Base-by-base conservation (phyloP, 2,329 filamentous ascomycete genomes). In the Pezicula radicicola region DNA sequence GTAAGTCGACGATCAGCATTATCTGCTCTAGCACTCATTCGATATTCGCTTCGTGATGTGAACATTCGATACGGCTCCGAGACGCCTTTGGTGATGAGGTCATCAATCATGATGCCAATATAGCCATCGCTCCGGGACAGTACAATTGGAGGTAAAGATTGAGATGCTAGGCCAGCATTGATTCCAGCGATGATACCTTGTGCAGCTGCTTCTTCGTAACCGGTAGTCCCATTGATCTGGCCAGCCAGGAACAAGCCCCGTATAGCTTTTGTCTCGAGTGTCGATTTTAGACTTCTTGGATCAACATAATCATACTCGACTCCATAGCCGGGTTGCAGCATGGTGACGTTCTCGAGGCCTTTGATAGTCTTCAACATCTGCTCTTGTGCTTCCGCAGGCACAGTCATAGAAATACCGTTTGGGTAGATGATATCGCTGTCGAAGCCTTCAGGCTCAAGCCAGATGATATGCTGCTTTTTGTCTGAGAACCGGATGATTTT, bases 251-350 rank as follows among this genome's bases (percentile, higher is more conserved):
- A 99, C 12, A 99, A 81, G 1, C 94, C 94, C 7, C 77, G 76
- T 56, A 99, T 96, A 19, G 87, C 80, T 70, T 97, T 99, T 1
- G 94, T 97, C 70, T 99, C 94, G 7, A 99, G 81, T 0, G 92
- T 94, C n/a, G 88, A 84, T 58, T 86, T 87, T 3, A 99, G 78
- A 60, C 88, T 88, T 48, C 94, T 87, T 16, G 94, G 94, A 66
- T 99, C 94, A 16, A 99, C 90, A 68, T 99, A 99, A 73, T 97
- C 94, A 70, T 99, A 99, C 68, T 99, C 94, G 2, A 99, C 94
- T 7, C 94, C 94, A 64, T 99, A 99, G 8, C 93, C 94, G 1
- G 93, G 88, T 64, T 97, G 93, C 6, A 96, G 80, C 92, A 99
- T 97, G 25, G 78, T 84, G 4, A 91, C 91, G 53, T 92, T 84